These are phyloP conservation scores for Aspergillus hiratsukae DNA, from an alignment of 2,329 filamentous ascomycete species.

Conservation along the genomic window DNA sequence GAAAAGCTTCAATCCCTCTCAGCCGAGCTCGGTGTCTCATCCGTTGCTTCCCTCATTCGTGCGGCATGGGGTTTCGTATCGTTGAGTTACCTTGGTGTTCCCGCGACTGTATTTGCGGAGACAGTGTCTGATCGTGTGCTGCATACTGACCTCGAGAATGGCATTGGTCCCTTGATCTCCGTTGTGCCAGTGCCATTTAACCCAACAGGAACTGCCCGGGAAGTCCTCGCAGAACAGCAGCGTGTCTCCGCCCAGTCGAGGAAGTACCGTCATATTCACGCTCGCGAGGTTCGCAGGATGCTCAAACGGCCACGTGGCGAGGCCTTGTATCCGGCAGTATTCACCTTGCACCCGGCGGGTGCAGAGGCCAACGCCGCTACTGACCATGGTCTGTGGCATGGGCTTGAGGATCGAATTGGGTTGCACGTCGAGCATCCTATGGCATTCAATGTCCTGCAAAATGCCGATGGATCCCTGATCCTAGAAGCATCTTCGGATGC, in stretches of 20 bases:
- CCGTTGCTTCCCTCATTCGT: slow-evolving; percentile 25
- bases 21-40: slow-evolving; percentile 22
- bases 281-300: slow-evolving; percentile 26
- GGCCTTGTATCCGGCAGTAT: slow-evolving; percentile 30
- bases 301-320: slow-evolving; percentile 22
- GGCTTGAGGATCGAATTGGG: slow-evolving; percentile 27
- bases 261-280: slow-evolving; percentile 26
- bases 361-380: slow-evolving; percentile 1
- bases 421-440: slow-evolving; percentile 40
- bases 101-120: slow-evolving; percentile 27
- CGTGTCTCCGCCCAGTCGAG: slow-evolving; percentile 21
- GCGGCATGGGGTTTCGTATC: slow-evolving; percentile 28
- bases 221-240: slow-evolving; percentile 23
- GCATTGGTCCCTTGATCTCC: slow-evolving; percentile 30
- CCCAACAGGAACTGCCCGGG: slow-evolving; percentile 18
- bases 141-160: slow-evolving; percentile 21
- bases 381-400: slow-evolving; percentile 20
- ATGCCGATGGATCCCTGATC: slow-evolving; percentile 13
- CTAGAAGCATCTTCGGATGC: slow-evolving; percentile 24
- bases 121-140: slow-evolving; percentile 30
- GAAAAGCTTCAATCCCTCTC: slow-evolving; percentile 17
- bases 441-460: slow-evolving; percentile 36
- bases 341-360: slow-evolving; percentile 26
- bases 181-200: slow-evolving; percentile 32
- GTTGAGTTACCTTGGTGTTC: slow-evolving; percentile 23